Evolutionary conservation across 345 rosid genomes (phyloP).

Genomic region (Gossypium bickii): DNA sequence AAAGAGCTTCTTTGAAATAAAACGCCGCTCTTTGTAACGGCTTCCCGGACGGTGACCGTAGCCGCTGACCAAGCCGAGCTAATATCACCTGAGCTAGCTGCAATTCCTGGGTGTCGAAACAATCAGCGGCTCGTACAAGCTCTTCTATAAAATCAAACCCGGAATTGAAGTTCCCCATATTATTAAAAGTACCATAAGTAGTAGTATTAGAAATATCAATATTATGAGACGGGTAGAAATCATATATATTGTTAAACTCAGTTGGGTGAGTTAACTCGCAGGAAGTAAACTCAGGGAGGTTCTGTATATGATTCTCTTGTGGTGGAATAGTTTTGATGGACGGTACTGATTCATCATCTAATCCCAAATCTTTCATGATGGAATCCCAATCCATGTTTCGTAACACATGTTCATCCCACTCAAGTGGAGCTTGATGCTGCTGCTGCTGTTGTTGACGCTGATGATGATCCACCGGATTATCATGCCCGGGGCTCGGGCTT

Average conservation of each 20-base stretch:
- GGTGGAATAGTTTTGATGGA: conserved; percentile 15
- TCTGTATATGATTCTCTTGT: conserved; percentile 20
- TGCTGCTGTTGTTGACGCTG: background rate
- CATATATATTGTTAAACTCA: conserved; percentile 48
- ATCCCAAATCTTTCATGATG: conserved; percentile 68
- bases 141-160: conserved; percentile 69
- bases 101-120: conserved; percentile 70
- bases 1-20: conserved; percentile 85
- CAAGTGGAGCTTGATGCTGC: conserved; percentile 13
- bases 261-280: conserved; percentile 23
- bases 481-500: conserved; percentile 42
- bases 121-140: conserved; percentile 71
- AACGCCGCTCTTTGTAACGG: conserved; percentile 86
- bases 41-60: conserved; percentile 56
- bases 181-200: conserved; percentile 24
- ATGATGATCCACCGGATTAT: conserved; percentile 26
- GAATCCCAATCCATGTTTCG: conserved; percentile 87
- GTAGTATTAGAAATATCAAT: conserved; percentile 24
- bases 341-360: conserved; percentile 63
- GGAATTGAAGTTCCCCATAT: conserved; percentile 21
- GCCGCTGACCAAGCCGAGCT: conserved; percentile 68
- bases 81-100: conserved; percentile 72
- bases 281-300: conserved; percentile 25
- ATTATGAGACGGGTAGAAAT: conserved; percentile 21
- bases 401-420: conserved; percentile 60